Evolutionary conservation across 768 basidiomycete species (phyloP).

Genomic region (Bullera alba): DNA sequence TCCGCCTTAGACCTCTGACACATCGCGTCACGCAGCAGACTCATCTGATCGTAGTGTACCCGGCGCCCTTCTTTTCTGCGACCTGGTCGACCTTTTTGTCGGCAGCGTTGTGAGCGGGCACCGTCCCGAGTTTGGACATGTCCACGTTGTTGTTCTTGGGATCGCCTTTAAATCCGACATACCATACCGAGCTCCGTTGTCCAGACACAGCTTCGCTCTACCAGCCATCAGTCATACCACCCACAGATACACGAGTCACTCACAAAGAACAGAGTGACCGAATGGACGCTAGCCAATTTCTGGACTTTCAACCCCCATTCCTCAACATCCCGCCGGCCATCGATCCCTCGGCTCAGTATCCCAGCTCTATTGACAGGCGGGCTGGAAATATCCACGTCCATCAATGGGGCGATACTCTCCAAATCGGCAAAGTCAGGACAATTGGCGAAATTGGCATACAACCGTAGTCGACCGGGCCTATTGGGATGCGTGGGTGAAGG

Average conservation of each 20-base stretch:
- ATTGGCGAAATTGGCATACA: constrained; percentile 38
- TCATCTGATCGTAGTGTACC: constrained; percentile 44
- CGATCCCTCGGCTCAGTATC: constrained; percentile 16
- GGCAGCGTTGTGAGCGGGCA: constrained; percentile 72
- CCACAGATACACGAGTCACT: constrained; percentile 4
- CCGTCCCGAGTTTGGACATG: constrained; percentile 54
- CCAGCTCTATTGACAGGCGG: constrained; percentile 12
- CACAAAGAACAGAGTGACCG: constrained; percentile 41
- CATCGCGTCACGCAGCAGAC: neutral
- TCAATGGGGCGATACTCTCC: constrained; percentile 29
- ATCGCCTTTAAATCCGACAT: constrained; percentile 41
- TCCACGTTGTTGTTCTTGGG: constrained; percentile 32
- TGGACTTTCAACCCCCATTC: constrained; percentile 46
- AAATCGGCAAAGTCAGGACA: constrained; percentile 42
- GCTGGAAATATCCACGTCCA: constrained; percentile 35
- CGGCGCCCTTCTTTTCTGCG: constrained; percentile 43
- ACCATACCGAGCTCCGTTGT: constrained; percentile 20
- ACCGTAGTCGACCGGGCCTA: constrained; percentile 33
- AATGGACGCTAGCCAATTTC: constrained; percentile 42
- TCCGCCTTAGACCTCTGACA: no score
- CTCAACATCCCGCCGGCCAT: constrained; percentile 40
- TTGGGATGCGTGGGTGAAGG: constrained; percentile 38
- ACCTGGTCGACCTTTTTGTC: constrained; percentile 53
- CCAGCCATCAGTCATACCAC: neutral
- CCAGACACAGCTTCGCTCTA: constrained; percentile 31